Evolutionary conservation across 2,329 filamentous ascomycete genomes (phyloP).

Genomic region (Parastagonospora avenae): DNA sequence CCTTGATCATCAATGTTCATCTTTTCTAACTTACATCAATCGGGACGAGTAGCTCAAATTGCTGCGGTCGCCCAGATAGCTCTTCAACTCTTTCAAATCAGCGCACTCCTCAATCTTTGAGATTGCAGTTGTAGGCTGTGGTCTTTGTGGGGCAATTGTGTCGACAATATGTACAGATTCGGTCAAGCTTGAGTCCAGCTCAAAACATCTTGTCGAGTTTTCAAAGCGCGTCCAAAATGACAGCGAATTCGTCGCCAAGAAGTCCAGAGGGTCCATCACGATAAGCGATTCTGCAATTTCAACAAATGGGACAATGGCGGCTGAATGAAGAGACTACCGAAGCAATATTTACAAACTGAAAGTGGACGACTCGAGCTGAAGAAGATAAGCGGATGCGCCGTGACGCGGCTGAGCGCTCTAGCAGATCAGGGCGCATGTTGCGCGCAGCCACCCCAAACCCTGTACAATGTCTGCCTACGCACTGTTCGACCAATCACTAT

Average conservation of each 20-base stretch:
- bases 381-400: background rate
- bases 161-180: background rate
- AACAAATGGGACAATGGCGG: background rate
- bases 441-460: constrained; percentile 1
- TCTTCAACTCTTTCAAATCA: background rate
- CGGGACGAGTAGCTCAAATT: background rate
- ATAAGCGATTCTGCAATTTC: background rate
- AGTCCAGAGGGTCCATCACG: background rate
- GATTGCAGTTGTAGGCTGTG: too few relatives aligned
- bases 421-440: background rate
- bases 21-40: background rate
- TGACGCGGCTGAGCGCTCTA: constrained; percentile 2
- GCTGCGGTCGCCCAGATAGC: background rate
- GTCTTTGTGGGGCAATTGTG: background rate
- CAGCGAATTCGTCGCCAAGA: background rate
- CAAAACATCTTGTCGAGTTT: background rate
- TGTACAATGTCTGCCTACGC: background rate
- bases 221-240: background rate
- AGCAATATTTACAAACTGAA: background rate
- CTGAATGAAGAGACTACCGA: background rate
- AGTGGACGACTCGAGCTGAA: background rate
- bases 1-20: background rate
- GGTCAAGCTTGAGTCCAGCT: background rate
- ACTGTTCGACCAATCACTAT: background rate
- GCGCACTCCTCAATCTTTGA: background rate